Conservation (phyloP, 1,284 basidiomycete genomes). For the Pholiota adiposa region DNA sequence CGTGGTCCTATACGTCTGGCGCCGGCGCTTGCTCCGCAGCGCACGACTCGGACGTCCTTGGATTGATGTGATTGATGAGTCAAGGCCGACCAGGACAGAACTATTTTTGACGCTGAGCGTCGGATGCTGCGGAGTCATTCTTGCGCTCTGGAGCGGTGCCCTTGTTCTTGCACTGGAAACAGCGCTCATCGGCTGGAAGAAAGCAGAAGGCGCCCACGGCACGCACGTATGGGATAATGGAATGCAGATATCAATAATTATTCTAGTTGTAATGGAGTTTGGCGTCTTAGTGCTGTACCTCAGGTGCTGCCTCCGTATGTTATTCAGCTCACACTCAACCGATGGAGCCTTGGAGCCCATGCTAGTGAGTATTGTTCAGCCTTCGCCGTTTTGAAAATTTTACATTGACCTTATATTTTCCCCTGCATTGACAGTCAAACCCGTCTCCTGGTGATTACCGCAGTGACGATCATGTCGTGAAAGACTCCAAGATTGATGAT, state of each 20-base stretch:
- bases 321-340: background rate
- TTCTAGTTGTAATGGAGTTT: conserved; percentile 1
- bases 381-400: background rate
- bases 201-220: background rate
- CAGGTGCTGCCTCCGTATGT: background rate
- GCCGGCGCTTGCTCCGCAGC: background rate
- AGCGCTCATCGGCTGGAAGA: conserved; percentile 1
- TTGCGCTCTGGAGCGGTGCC: conserved; percentile 8
- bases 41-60: background rate
- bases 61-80: background rate
- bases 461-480: too few relatives aligned
- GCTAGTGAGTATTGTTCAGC: background rate
- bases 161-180: conserved; percentile 4
- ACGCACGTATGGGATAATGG: background rate
- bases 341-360: background rate
- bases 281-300: conserved; percentile 7
- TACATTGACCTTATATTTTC: background rate
- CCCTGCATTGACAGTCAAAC: too few relatives aligned
- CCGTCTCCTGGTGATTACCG: too few relatives aligned
- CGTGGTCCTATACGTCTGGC: background rate
- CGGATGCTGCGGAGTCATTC: background rate
- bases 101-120: background rate
- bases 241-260: conserved; percentile 1
- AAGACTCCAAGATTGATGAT: too few relatives aligned
- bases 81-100: background rate